Percentiles rank a stretch among this genome's conserved stretches.
phyloP scores from a whole-genome alignment of 345 rosid species.

The Linum usitatissimum region DNA sequence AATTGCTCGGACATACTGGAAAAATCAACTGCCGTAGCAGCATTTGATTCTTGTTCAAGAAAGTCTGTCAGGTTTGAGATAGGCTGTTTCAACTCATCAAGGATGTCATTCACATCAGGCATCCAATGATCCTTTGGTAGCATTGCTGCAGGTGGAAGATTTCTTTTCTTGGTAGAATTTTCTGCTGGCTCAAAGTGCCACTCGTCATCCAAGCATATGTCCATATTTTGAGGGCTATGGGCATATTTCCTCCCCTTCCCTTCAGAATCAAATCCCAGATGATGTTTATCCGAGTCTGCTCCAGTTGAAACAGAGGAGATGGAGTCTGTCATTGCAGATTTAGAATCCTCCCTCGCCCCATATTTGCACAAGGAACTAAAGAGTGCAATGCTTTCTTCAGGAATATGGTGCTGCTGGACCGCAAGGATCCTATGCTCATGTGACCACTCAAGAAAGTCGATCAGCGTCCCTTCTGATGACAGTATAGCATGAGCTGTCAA shows the following conservation, averaged over 20 bases:
- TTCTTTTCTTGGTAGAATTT: slow-evolving; percentile 24
- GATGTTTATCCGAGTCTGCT: slow-evolving; percentile 45
- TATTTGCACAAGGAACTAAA: slow-evolving; percentile 58
- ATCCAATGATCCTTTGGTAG: slow-evolving; percentile 29
- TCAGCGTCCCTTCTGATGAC: slow-evolving; percentile 48
- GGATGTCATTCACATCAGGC: slow-evolving; percentile 29
- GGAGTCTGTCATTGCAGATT: slow-evolving; percentile 81
- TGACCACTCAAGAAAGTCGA: slow-evolving; percentile 58
- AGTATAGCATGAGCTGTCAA: slow-evolving; percentile 74
- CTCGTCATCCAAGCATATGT: slow-evolving; percentile 28
- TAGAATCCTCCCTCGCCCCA: slow-evolving; percentile 87
- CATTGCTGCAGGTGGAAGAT: slow-evolving; percentile 26
- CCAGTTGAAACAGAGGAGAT: slow-evolving; percentile 83
- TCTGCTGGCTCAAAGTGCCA: slow-evolving; percentile 29
- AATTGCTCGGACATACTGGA: slow-evolving; percentile 14
- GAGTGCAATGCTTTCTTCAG: slow-evolving; percentile 60
- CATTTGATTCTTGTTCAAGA: slow-evolving; percentile 28
- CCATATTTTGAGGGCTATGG: slow-evolving; percentile 22
- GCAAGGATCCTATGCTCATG: slow-evolving; percentile 40
- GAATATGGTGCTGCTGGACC: slow-evolving; percentile 42
- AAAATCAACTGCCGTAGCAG: slow-evolving; percentile 18
- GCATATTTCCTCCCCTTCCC: slow-evolving; percentile 28
- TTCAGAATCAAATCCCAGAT: slow-evolving; percentile 29
- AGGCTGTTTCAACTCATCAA: slow-evolving; percentile 22
- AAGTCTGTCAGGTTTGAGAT: slow-evolving; percentile 26